Base-by-base conservation (phyloP, 192 early-diverging fungal species). In the Coemansia sp. region DNA sequence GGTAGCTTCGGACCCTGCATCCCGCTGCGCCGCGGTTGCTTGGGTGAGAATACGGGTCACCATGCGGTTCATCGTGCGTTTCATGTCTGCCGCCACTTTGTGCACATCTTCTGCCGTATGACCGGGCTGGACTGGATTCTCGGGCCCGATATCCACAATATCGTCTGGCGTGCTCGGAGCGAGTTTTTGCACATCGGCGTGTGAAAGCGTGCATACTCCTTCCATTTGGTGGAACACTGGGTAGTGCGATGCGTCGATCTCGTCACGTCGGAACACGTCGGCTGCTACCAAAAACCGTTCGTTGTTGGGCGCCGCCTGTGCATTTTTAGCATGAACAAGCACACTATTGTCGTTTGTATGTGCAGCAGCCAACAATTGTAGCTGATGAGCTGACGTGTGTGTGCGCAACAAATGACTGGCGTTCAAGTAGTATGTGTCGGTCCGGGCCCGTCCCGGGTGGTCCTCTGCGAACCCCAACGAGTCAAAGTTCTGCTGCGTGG, bases 141-240 rank as follows among this genome's bases (percentile, higher is more conserved):
- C 75, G 2, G 68, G 66, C 3, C 85, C 82, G 54, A 90, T 83
- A 13, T 68, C 54, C 5, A 86, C 87, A 23, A 63, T 51, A 47
- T 83, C 52, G 19, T 35, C n/a, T 16, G 19, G 41, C 58, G 47
- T 24, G 51, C 51, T 26, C 51, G 51, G 32, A 35, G 32, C 32
- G 32, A 35, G 32, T 4, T 71, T 57, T 1, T 37, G 54, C 18
- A 78, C 49, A 57, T 78, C 82, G 1, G 45, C 48, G 9, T 69
- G 76, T 37, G 70, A 65, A 57, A 84, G 75, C 19, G 78, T 71
- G 32, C 89, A 87, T 29, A 95, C 88, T 7, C 94, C 97, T 65
- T 98, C 97, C 89, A 98, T 96, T 73, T 98, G 97, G 65, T 98
- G 97, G 73, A 98, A 98, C 4, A 93, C 93, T 0, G 97, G 97